Conservation (phyloP, 345 rosid species). For the Microthlaspi erraticum region DNA sequence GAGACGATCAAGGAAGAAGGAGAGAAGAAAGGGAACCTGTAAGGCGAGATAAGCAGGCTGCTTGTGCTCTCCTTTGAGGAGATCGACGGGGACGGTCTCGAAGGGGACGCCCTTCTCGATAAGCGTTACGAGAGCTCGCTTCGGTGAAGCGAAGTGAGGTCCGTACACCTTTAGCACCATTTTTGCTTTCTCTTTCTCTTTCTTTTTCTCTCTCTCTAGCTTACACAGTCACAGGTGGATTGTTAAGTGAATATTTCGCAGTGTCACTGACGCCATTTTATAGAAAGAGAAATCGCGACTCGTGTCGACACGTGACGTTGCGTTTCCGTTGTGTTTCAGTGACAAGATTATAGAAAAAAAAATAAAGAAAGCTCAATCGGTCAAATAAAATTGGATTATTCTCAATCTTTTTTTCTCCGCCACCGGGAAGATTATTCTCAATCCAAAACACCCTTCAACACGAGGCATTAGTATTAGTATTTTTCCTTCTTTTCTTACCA, state of each 20-base stretch:
- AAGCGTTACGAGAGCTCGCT: slow-evolving; percentile 53
- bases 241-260: slow-evolving; percentile 1
- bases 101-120: slow-evolving; percentile 64
- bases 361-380: too few species aligned
- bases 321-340: not conserved
- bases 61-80: slow-evolving; percentile 66
- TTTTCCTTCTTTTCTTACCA: too few species aligned
- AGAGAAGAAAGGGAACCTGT: slow-evolving; percentile 50
- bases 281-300: slow-evolving; percentile 18
- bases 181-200: slow-evolving; percentile 23
- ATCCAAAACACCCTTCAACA: too few species aligned
- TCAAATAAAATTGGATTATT: too few species aligned
- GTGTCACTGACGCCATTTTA: slow-evolving; percentile 4
- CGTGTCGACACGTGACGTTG: slow-evolving; percentile 35
- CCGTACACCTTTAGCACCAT: slow-evolving; percentile 79
- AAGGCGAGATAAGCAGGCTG: slow-evolving; percentile 59
- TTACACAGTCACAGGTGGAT: not conserved
- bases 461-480: too few species aligned
- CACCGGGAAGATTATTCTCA: too few species aligned
- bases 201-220: not conserved
- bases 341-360: too few species aligned
- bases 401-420: too few species aligned
- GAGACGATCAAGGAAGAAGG: not conserved
- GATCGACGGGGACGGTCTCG: slow-evolving; percentile 65
- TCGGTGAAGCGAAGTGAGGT: slow-evolving; percentile 56